phyloP scores from a whole-genome alignment of 129 eudicot species.

The Lactuca sativa region DNA sequence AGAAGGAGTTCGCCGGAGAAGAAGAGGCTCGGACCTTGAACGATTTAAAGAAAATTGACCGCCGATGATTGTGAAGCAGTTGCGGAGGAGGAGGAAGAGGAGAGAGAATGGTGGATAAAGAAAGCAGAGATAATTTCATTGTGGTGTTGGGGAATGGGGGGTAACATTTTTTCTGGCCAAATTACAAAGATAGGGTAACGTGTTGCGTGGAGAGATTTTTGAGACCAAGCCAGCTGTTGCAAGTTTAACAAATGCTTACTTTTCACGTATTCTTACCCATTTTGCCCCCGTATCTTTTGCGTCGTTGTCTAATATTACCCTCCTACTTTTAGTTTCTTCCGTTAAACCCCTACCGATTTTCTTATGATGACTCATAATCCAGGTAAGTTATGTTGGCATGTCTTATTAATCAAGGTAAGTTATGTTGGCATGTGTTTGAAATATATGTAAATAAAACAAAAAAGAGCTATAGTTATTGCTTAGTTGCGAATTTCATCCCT shows the following conservation, averaged over 20 bases:
- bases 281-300: not conserved
- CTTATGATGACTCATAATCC: too few relatives aligned
- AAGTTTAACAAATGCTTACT: not conserved
- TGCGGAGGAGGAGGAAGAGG: slow-evolving; percentile 25
- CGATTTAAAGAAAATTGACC: slow-evolving; percentile 13
- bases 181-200: slow-evolving; percentile 22
- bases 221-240: slow-evolving; percentile 21
- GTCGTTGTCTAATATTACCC: not conserved
- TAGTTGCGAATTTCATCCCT: too few relatives aligned
- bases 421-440: too few relatives aligned
- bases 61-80: slow-evolving; percentile 36
- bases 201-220: slow-evolving; percentile 23
- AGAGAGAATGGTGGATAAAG: slow-evolving; percentile 39
- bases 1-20: slow-evolving; percentile 20
- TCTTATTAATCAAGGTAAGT: too few relatives aligned
- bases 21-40: slow-evolving; percentile 25
- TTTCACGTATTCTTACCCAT: slow-evolving; percentile 4
- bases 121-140: slow-evolving; percentile 26
- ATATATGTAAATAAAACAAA: too few relatives aligned
- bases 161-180: not conserved
- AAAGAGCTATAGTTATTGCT: too few relatives aligned
- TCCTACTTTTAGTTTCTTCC: not conserved
- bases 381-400: accelerated
- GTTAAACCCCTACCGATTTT: not conserved
- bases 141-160: slow-evolving; percentile 29